Evolutionary conservation across 495 filamentous ascomycete genomes (phyloP), one percentile per base, ranked within the genome.

Genomic region (Podospora pseudocomata): DNA sequence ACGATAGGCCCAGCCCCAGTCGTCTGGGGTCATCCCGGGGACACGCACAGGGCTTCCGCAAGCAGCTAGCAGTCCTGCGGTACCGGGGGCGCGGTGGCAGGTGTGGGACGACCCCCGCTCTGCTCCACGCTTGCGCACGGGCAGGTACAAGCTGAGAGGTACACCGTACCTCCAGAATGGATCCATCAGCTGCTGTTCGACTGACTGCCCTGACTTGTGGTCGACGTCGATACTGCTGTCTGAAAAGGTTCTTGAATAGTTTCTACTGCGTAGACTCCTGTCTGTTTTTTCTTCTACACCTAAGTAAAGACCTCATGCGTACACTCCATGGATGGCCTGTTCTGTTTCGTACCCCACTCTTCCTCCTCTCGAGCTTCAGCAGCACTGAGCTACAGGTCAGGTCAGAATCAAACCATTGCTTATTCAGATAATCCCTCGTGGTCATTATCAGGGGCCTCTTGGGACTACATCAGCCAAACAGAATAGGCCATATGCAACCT

Each of bases 91-190:
- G 30, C 60, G 68, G 64, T 64, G 63, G 68, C 28, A 28, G 20
- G 64, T 23, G 68, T 66, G 64, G 68, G 60, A 64, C 63, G 68
- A 63, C 60, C 60, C 68, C 68, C 65, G 60, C 64, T 66, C 67
- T 32, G 57, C 23, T 65, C 60, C 26, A 62, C 60, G 18, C 60
- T n/a, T 63, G 19, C 5, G 26, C 23, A 61, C 26, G 27, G 18
- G 59, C 16, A 39, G 5, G 23, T 62, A 28, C 19, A n/a, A 6
- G 9, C 60, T 26, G 23, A 28, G 23, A 23, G 23, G 23, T 23
- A 23, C 23, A 23, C 23, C 23, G 19, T 20, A 20, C 23, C 19
- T 28, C 23, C 26, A 39, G 13, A 63, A 34, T 44, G 26, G 44
- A 34, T 44, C 60, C 3, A 26, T 5, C 23, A 20, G 9, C n/a